phyloP scores from a whole-genome alignment of 257 asterid species.

The Paraleonurus japonicus region DNA sequence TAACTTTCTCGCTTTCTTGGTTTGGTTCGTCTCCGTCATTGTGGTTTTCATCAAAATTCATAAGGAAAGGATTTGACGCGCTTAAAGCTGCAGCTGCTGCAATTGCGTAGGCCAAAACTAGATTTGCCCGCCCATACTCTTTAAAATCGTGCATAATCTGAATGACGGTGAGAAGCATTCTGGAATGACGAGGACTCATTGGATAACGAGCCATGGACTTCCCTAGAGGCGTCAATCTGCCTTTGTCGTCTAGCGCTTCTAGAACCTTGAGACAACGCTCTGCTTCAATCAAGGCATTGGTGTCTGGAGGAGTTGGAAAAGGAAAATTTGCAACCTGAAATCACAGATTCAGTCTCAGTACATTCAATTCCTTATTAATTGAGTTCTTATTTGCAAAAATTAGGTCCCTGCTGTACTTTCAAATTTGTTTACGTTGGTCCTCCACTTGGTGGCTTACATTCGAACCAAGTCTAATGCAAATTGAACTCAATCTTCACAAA shows the following conservation, averaged over 20 bases:
- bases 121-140: constrained; percentile 45
- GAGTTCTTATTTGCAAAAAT: neutral
- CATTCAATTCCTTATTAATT: too few relatives aligned
- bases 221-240: constrained; percentile 74
- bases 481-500: neutral
- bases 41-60: constrained; percentile 41
- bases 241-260: constrained; percentile 80
- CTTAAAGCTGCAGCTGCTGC: constrained; percentile 94
- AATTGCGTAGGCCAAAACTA: constrained; percentile 80
- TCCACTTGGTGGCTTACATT: neutral
- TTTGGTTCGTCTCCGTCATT: constrained; percentile 33
- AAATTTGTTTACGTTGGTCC: neutral
- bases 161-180: constrained; percentile 95
- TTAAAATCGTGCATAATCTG: constrained; percentile 54
- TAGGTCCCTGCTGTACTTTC: neutral
- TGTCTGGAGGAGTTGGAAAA: constrained; percentile 91
- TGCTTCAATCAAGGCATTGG: constrained; percentile 70
- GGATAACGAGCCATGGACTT: constrained; percentile 96
- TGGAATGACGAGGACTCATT: constrained; percentile 96
- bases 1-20: constrained; percentile 30
- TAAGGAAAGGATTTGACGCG: constrained; percentile 64
- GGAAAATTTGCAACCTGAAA: constrained; percentile 89
- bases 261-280: constrained; percentile 83
- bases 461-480: neutral
- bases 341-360: too few relatives aligned